Conservation (phyloP, 176 grass and related monocot genomes). For the Sorghum bicolor region DNA sequence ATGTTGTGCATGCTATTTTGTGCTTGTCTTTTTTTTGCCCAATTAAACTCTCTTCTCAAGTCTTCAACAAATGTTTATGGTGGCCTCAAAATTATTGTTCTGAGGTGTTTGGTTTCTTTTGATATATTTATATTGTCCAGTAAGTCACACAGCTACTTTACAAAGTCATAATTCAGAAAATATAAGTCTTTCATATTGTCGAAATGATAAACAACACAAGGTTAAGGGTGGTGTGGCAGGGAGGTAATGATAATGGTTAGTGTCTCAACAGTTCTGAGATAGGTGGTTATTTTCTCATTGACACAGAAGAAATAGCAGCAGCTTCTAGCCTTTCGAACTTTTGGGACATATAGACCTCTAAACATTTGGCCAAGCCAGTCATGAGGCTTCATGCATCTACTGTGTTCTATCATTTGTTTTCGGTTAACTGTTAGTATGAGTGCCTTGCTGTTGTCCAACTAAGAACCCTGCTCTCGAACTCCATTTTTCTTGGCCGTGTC, state of each 20-base stretch:
- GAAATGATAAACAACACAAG: not conserved
- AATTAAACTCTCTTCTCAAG: not conserved
- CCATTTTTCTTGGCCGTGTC: not conserved
- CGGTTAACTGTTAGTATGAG: not conserved
- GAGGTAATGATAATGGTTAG: not conserved
- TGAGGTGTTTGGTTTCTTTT: not conserved
- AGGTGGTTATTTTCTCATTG: not conserved
- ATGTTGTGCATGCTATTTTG: not conserved
- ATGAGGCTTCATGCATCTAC: not conserved
- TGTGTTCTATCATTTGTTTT: not conserved
- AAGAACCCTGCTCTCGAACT: not conserved
- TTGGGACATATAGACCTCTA: not conserved
- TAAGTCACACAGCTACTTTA: not conserved
- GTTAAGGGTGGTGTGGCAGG: not conserved
- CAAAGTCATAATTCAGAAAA: not conserved
- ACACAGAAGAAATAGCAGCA: not conserved
- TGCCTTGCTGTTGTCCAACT: not conserved
- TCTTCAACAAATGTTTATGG: not conserved
- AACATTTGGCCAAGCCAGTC: not conserved
- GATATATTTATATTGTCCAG: not conserved
- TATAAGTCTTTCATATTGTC: not conserved
- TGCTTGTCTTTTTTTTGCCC: not conserved
- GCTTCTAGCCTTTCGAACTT: not conserved
- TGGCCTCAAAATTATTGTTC: not conserved
- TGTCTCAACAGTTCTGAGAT: not conserved